phyloP scores from a whole-genome alignment of 768 basidiomycete genomes.

The Amanita polypyramis region DNA sequence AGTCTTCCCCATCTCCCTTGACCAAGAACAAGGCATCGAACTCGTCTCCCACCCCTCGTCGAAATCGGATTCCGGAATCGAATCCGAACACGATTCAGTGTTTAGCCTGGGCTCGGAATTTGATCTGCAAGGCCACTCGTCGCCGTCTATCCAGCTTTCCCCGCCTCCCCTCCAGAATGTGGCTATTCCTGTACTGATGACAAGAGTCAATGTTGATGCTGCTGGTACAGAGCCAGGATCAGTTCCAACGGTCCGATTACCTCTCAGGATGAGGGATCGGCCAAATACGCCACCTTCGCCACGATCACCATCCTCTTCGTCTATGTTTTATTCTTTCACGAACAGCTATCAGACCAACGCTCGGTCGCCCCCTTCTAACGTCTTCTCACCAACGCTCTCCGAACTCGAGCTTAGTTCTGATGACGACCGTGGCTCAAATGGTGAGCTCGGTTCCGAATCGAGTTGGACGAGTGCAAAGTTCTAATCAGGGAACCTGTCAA shows the following conservation, averaged over 20 bases:
- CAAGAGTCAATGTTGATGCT: neutral
- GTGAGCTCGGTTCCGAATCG: conserved; percentile 1
- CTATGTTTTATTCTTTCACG: conserved; percentile 6
- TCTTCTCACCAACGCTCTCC: conserved; percentile 4
- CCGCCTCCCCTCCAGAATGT: neutral
- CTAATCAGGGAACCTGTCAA: neutral
- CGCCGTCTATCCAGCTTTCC: conserved; percentile 1
- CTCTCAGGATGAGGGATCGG: neutral
- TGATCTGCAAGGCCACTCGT: neutral
- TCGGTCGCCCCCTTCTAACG: neutral
- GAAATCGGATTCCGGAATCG: neutral
- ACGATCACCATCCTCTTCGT: neutral
- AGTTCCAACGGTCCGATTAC: neutral
- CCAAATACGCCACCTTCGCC: neutral
- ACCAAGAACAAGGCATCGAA: conserved; percentile 8
- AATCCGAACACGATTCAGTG: neutral
- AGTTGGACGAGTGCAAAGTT: conserved; percentile 4
- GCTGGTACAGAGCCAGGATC: neutral
- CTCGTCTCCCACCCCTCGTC: conserved; percentile 1
- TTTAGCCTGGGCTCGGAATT: neutral
- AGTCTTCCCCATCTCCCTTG: conserved; percentile 6
- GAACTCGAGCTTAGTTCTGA: conserved; percentile 7
- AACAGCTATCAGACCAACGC: neutral
- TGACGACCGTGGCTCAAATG: neutral
- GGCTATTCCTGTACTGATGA: neutral